Evolutionary conservation across 192 early-diverging fungal genomes (phyloP), one percentile per base, ranked within the genome.

Genomic region (Rhizophagus sp.): DNA sequence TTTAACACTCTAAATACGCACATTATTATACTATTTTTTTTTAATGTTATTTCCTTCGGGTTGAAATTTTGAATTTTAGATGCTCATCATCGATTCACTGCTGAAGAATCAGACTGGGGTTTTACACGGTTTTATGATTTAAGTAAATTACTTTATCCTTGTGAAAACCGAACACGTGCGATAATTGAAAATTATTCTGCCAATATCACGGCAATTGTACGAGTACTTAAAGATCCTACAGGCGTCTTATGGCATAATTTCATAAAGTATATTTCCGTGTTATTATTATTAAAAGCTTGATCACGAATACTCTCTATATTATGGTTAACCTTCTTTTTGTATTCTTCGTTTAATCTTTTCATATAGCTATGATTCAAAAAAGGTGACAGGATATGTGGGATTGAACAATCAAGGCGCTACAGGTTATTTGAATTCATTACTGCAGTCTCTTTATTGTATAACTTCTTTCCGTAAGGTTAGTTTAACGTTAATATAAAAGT

Each of bases 401-500:
- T 85, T 99, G 75, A 94, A 94, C 78, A 99, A 99, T 83, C 98
- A 98, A 84, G 98, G 97, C 24, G 96, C 96, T 2, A 99, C 98
- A 0, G 97, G 98, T 87, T 99, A 99, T 83, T 96, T 99, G 96
- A 99, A 98, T 88, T 98, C 98, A 71, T 88, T 98, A 24, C 88
- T 99, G 57, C 98, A 99, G 82, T 97, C 95, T 24, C 88, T 98
- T 36, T 98, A 94, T 80, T 98, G 95, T 81, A 98, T 96, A 19
- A 97, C 92, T 82, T 93, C 93, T 80, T 98, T 99, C 83, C 92
- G 98, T 75, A 95, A 93, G 81, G 76, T 78, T 27, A 4, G 39
- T 41, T 41, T 41, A 41, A 8, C 6, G 30, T 75, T 44, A 47
- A 30, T 36, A 39, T 71, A 6, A 15, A 11, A 17, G 0, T 30